Conservation (phyloP, 179 eudicot genomes). For the Beta corolliflora region DNA sequence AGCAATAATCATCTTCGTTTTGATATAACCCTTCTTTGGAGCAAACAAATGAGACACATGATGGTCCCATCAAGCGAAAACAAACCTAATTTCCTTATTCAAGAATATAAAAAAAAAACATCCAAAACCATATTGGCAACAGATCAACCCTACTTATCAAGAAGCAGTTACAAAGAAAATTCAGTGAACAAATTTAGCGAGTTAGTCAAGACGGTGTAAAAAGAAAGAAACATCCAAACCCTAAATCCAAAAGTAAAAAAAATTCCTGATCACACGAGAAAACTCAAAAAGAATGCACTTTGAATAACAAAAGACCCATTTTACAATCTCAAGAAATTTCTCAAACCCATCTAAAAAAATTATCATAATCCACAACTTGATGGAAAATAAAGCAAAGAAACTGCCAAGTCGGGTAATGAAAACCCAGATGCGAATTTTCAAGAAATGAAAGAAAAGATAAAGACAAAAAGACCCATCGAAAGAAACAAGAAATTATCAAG, state of each 20-base stretch:
- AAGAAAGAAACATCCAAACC: conserved; percentile 17
- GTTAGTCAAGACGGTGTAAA: neutral
- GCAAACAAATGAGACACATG: neutral
- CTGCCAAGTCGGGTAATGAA: too few species aligned
- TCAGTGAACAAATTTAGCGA: neutral
- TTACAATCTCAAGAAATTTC: too few species aligned
- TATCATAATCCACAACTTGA: too few species aligned
- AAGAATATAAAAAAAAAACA: neutral
- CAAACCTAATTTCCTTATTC: neutral
- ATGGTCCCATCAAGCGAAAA: neutral
- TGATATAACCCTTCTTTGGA: neutral
- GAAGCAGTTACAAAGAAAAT: neutral
- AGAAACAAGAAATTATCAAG: neutral
- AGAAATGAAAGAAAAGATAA: neutral
- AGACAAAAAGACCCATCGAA: conserved; percentile 13
- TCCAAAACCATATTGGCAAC: neutral
- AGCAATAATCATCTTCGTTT: neutral
- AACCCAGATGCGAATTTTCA: neutral
- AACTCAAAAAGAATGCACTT: too few species aligned
- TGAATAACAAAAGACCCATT: too few species aligned
- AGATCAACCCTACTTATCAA: neutral
- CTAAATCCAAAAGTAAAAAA: neutral
- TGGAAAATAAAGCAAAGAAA: too few species aligned
- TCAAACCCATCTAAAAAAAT: too few species aligned
- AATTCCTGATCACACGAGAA: neutral